phyloP scores from a whole-genome alignment of 2,329 filamentous ascomycete species.

The Diaporthe sp. region DNA sequence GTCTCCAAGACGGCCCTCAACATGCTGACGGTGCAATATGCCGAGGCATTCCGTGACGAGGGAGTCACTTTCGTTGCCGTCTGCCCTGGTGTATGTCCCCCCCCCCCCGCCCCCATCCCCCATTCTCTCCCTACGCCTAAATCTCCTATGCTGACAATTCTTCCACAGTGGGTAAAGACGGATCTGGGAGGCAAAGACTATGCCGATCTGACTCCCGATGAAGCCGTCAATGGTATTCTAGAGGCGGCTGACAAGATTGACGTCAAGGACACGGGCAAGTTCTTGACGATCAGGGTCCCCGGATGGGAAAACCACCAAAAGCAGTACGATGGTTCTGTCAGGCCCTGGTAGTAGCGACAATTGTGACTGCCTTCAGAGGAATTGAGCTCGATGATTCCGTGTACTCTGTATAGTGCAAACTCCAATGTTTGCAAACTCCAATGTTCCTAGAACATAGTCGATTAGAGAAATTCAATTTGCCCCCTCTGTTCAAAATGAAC shows the following conservation, averaged over 20 bases:
- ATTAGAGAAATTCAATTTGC: too few species aligned
- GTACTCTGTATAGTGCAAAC: not conserved
- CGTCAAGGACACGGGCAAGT: not conserved
- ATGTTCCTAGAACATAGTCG: not conserved
- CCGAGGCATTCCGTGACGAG: constrained; percentile 54
- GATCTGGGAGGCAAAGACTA: not conserved
- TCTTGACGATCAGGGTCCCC: not conserved
- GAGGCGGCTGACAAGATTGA: not conserved
- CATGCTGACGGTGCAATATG: constrained; percentile 61
- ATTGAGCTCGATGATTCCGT: too few species aligned
- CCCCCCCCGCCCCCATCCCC: too few species aligned
- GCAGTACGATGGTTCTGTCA: not conserved
- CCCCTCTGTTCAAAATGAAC: too few species aligned
- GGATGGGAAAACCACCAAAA: not conserved
- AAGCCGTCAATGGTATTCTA: not conserved
- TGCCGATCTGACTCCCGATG: not conserved
- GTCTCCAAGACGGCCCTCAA: constrained; percentile 64
- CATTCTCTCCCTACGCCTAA: too few species aligned
- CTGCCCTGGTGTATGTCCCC: constrained; percentile 58
- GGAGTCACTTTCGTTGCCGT: constrained; percentile 61
- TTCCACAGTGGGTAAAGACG: constrained; percentile 9
- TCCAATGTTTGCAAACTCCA: not conserved
- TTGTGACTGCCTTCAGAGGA: too few species aligned
- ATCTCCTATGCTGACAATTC: not conserved
- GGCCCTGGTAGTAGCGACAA: not conserved